A percentile compares a stretch with the other conserved stretches of the same genome.
phyloP scores from a whole-genome alignment of 1,284 basidiomycete species.

The Gomphus bonarii region DNA sequence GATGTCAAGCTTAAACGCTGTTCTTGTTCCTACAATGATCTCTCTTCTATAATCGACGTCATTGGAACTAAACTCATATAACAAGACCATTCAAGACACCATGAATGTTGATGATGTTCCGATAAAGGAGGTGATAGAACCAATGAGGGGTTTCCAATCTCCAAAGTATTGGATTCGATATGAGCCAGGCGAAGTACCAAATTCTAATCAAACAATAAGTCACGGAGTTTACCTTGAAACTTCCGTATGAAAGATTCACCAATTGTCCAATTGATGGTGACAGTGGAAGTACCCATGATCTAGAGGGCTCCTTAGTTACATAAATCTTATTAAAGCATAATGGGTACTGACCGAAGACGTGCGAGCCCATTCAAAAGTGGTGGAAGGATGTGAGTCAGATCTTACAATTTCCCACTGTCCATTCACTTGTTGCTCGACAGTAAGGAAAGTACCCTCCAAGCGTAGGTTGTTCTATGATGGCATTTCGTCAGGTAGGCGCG shows the following conservation, averaged over 20 bases:
- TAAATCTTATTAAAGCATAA: background rate
- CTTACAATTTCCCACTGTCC: slow-evolving; percentile 49
- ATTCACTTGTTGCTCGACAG: slow-evolving; percentile 44
- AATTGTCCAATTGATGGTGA: slow-evolving; percentile 48
- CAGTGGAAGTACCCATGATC: slow-evolving; percentile 50
- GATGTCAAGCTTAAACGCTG: too few relatives aligned
- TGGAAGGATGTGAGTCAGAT: slow-evolving; percentile 76
- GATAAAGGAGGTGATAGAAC: slow-evolving; percentile 49
- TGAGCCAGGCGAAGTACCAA: slow-evolving; percentile 33
- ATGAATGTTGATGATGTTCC: slow-evolving; percentile 54
- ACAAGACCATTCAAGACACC: slow-evolving; percentile 27
- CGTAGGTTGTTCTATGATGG: slow-evolving; percentile 59
- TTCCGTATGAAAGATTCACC: slow-evolving; percentile 24
- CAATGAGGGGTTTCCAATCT: slow-evolving; percentile 58
- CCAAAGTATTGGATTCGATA: slow-evolving; percentile 69
- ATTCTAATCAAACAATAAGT: slow-evolving; percentile 21
- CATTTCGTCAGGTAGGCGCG: background rate
- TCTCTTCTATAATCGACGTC: background rate
- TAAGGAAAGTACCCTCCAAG: slow-evolving; percentile 65
- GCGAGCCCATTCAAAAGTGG: slow-evolving; percentile 58
- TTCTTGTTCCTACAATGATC: too few relatives aligned
- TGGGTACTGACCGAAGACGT: slow-evolving; percentile 36
- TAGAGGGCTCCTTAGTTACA: slow-evolving; percentile 17
- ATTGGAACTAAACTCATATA: background rate
- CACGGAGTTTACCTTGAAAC: background rate